Evolutionary conservation across 2,329 filamentous ascomycete genomes (phyloP).

Genomic region (Botrytis cinerea): DNA sequence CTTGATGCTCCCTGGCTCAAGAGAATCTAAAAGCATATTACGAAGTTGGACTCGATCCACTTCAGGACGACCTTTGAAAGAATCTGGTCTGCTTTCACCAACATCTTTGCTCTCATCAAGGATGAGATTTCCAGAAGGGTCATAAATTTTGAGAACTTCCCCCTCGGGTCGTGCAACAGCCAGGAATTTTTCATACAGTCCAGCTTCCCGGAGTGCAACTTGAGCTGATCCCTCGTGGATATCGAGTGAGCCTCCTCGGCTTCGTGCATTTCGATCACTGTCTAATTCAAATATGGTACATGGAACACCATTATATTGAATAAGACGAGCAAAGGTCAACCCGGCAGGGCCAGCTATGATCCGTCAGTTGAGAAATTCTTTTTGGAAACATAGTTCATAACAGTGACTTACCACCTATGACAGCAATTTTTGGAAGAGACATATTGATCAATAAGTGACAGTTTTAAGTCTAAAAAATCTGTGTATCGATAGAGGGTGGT

Average conservation of each 20-base stretch:
- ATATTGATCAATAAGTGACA: not conserved
- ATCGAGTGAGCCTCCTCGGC: constrained; percentile 49
- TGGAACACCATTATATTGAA: constrained; percentile 37
- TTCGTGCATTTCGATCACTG: constrained; percentile 20
- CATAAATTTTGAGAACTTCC: constrained; percentile 32
- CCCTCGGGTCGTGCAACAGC: constrained; percentile 33
- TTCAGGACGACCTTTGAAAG: constrained; percentile 31
- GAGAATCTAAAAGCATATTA: constrained; percentile 34
- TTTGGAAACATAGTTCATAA: constrained; percentile 44
- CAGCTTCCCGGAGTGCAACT: constrained; percentile 37
- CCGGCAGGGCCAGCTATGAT: constrained; percentile 42
- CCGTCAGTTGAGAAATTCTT: not conserved
- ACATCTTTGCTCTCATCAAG: constrained; percentile 32
- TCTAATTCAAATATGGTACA: constrained; percentile 41
- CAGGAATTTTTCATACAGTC: constrained; percentile 36
- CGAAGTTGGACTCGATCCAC: constrained; percentile 36
- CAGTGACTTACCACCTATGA: constrained; percentile 12
- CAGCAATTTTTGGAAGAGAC: constrained; percentile 16
- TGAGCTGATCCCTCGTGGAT: constrained; percentile 44
- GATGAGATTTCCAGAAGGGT: constrained; percentile 37
- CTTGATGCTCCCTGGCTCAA: constrained; percentile 33
- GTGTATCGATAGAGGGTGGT: not conserved
- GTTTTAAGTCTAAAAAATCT: not conserved
- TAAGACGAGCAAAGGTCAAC: constrained; percentile 40
- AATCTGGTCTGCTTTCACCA: constrained; percentile 19